Base-by-base conservation (phyloP, 495 filamentous ascomycete species). In the Rostrohypoxylon terebratum region DNA sequence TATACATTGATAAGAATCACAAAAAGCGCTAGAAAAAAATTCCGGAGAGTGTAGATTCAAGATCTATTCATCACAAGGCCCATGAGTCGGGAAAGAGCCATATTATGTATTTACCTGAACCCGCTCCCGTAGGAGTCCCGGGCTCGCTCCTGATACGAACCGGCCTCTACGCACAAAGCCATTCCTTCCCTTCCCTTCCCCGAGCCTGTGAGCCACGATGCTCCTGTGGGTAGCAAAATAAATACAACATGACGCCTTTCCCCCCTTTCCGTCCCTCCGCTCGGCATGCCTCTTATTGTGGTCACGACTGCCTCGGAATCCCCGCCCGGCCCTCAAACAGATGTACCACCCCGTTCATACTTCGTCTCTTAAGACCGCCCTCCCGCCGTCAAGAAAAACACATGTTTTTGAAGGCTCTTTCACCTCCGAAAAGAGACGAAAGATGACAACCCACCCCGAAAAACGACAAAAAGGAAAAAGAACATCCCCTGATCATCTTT, bases 71-170 rank as follows among this genome's bases (percentile, higher is more conserved):
- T 45, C 25, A 36, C 20, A 44, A 36, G 45, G 25, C 14, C 40
- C 11, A 14, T 10, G 45, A 28, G 51, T 66, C 31, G 31, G 31
- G 55, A 72, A 68, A 68, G 59, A 63, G 63, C 70, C 72, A 65
- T 77, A 77, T 75, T 77, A 77, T 66, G 72, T 77, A 75, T 70
- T 68, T 65, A 68, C 69, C 66, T 45, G 70, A 66, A 66, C 55
- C 66, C 50, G 8, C n/a, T 42, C 13, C 21, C 11, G 11, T 38
- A 20, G 8, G 51, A 45, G 57, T 61, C 38, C 61, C 61, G 33
- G 55, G 45, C 48, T 57, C 38, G 28, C 18, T 65, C 55, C 53
- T 60, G 47, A 58, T 53, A 61, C 42, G 50, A 60, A 69, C 14
- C 58, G 4, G 21, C 47, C 38, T 58, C 57, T 66, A 66, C 57